phyloP scores from a whole-genome alignment of 2,329 filamentous ascomycete genomes.

The Phaeosphaeria sp. region DNA sequence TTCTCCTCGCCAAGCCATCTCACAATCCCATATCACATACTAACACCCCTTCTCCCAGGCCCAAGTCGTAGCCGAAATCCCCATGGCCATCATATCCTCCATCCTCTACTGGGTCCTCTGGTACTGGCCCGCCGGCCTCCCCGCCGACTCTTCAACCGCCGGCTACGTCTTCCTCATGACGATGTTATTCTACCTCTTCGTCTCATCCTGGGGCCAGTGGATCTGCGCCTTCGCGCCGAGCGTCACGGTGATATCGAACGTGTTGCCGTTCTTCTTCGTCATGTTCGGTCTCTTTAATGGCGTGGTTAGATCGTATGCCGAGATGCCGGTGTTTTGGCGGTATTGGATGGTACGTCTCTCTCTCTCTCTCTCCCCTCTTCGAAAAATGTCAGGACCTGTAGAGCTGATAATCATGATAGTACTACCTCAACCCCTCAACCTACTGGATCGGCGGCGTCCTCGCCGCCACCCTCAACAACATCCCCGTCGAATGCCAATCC shows the following conservation, averaged over 20 bases:
- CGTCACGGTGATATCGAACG: constrained; percentile 79
- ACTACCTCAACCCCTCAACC: constrained; percentile 72
- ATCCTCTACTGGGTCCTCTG: constrained; percentile 76
- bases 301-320: constrained; percentile 71
- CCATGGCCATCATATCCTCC: constrained; percentile 68
- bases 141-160: constrained; percentile 67
- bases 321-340: constrained; percentile 73
- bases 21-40: not conserved
- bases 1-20: too few species aligned
- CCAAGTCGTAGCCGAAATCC: constrained; percentile 75
- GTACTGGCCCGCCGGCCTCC: constrained; percentile 79
- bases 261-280: constrained; percentile 80
- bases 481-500: constrained; percentile 53
- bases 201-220: constrained; percentile 80
- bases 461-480: constrained; percentile 64
- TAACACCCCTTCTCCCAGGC: constrained; percentile 48
- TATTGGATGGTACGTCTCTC: constrained; percentile 75
- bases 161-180: constrained; percentile 83
- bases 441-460: constrained; percentile 77
- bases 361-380: constrained; percentile 57
- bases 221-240: constrained; percentile 81
- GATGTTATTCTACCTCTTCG: constrained; percentile 79
- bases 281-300: constrained; percentile 80
- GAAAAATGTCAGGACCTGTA: not conserved
- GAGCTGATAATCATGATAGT: constrained; percentile 32